phyloP scores from a whole-genome alignment of 345 rosid genomes.

The Toxicodendron radicans region DNA sequence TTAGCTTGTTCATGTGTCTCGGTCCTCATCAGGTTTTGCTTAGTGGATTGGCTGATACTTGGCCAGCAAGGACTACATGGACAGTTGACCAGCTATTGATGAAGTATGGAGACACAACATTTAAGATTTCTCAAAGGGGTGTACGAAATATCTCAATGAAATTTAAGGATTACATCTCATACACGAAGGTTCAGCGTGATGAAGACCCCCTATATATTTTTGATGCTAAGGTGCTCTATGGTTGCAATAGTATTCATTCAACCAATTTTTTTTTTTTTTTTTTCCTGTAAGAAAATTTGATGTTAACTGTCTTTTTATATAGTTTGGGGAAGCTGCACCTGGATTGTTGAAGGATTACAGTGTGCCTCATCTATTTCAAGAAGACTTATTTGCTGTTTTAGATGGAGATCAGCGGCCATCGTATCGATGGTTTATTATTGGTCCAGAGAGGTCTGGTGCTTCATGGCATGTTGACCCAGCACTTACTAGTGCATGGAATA shows the following conservation, averaged over 20 bases:
- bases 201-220: slow-evolving; percentile 96
- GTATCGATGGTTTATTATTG: slow-evolving; percentile 90
- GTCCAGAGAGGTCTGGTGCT: slow-evolving; percentile 99
- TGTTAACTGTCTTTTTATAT: slow-evolving; percentile 28
- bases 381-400: slow-evolving; percentile 81
- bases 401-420: slow-evolving; percentile 77
- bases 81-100: slow-evolving; percentile 61
- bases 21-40: slow-evolving; percentile 61
- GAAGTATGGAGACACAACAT: slow-evolving; percentile 64
- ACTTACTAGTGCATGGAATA: slow-evolving; percentile 98
- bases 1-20: slow-evolving; percentile 15
- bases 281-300: not conserved
- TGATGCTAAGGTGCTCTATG: slow-evolving; percentile 67
- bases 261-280: not conserved
- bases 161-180: slow-evolving; percentile 78
- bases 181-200: slow-evolving; percentile 76
- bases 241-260: not conserved
- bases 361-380: slow-evolving; percentile 85
- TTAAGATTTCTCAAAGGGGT: slow-evolving; percentile 88
- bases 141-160: slow-evolving; percentile 61
- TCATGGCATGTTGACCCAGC: slow-evolving; percentile 99
- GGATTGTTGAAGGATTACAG: slow-evolving; percentile 73
- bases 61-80: slow-evolving; percentile 93
- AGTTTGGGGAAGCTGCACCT: slow-evolving; percentile 90
- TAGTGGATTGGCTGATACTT: slow-evolving; percentile 71